Evolutionary conservation across 805 yeast species (phyloP).

Genomic region (Schwanniomyces pseudopolymorphus): DNA sequence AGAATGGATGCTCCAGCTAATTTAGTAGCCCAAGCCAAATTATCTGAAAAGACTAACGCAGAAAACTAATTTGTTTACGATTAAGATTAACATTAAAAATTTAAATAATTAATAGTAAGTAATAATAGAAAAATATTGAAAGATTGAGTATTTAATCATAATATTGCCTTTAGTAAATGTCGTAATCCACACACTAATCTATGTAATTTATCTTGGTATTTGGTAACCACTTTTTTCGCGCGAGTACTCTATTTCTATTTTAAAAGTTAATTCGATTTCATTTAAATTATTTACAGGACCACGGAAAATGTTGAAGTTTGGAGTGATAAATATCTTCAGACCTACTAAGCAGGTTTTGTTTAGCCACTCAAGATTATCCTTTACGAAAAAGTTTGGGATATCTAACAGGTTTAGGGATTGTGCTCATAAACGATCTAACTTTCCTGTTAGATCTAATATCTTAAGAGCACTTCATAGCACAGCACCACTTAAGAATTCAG

Average conservation of each 20-base stretch:
- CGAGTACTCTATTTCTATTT: constrained; percentile 39
- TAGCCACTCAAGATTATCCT: not conserved
- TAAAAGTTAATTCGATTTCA: constrained; percentile 29
- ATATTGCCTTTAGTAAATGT: too few relatives aligned
- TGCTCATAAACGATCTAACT: not conserved
- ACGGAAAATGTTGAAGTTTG: not conserved
- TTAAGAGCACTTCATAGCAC: constrained; percentile 2
- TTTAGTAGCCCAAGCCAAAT: constrained; percentile 34
- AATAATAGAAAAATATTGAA: not conserved
- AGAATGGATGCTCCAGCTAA: constrained; percentile 65
- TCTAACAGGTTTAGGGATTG: not conserved
- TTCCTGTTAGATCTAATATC: not conserved
- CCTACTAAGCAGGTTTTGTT: not conserved
- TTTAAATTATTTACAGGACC: constrained; percentile 11
- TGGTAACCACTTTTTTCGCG: not conserved
- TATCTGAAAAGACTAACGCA: constrained; percentile 17
- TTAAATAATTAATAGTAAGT: not conserved
- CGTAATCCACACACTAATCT: too few relatives aligned
- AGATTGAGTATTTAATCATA: too few relatives aligned
- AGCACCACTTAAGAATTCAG: not conserved
- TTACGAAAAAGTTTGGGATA: not conserved
- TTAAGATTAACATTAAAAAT: too few relatives aligned
- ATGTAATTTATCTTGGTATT: not conserved
- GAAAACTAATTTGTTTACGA: constrained; percentile 5
- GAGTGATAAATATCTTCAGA: not conserved